These are phyloP conservation scores for Colletotrichum sp. DNA, from an alignment of 2,329 filamentous ascomycete species.

Conservation along the genomic window DNA sequence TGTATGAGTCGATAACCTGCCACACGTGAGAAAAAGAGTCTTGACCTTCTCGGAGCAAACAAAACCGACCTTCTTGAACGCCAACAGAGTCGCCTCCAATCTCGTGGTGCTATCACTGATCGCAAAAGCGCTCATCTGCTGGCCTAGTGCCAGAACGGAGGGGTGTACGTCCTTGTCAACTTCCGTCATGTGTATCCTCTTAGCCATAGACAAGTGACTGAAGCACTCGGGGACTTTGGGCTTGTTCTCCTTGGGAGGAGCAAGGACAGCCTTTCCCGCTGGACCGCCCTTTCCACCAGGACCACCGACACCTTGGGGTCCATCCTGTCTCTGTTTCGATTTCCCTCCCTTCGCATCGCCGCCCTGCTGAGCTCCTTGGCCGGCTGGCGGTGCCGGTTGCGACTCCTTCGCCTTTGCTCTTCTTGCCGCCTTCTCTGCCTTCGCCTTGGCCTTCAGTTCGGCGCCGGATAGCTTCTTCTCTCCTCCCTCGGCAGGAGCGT, in stretches of 20 bases:
- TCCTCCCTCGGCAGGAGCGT: conserved; percentile 21
- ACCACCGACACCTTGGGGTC: conserved; percentile 30
- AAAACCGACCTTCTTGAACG: conserved; percentile 77
- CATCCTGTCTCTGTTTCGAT: conserved; percentile 51
- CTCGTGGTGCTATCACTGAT: conserved; percentile 90
- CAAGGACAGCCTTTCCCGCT: conserved; percentile 36
- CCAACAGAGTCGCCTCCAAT: conserved; percentile 84
- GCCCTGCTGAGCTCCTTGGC: conserved; percentile 35
- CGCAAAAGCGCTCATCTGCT: conserved; percentile 88
- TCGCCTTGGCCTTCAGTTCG: conserved; percentile 85
- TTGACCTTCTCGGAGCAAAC: not conserved
- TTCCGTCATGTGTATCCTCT: conserved; percentile 56
- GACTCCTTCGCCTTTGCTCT: conserved; percentile 73
- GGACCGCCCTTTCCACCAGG: conserved; percentile 35
- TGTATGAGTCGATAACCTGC: conserved; percentile 91
- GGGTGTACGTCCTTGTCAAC: conserved; percentile 84
- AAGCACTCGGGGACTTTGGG: conserved; percentile 74
- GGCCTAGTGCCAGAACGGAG: conserved; percentile 80
- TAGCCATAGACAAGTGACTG: conserved; percentile 78
- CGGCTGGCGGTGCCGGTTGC: conserved; percentile 44
- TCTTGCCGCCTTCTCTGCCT: conserved; percentile 89
- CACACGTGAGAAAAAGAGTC: conserved; percentile 15
- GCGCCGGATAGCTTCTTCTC: conserved; percentile 71
- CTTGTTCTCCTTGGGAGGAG: conserved; percentile 55
- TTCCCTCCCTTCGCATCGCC: conserved; percentile 53